Evolutionary conservation across 2,329 filamentous ascomycete species (phyloP).

Genomic region (Fusarium globosum): DNA sequence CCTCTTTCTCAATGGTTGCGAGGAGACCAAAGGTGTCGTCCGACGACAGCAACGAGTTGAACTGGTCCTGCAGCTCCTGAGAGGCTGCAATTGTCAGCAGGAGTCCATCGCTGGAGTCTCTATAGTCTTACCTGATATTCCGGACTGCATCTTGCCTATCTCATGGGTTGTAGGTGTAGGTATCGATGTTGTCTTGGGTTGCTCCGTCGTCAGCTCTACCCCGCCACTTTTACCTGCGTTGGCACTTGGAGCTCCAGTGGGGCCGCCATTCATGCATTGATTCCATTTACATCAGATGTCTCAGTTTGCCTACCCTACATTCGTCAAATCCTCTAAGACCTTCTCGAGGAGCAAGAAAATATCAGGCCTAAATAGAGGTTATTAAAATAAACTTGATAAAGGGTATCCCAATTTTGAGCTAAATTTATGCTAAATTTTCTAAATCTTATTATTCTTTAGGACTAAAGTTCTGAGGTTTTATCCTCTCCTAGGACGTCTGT

Average conservation of each 20-base stretch:
- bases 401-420: too few species aligned
- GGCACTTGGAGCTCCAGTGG: slow-evolving; percentile 36
- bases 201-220: slow-evolving; percentile 41
- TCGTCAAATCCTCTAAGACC: too few species aligned
- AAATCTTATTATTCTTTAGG: too few species aligned
- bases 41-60: slow-evolving; percentile 74
- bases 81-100: slow-evolving; percentile 66
- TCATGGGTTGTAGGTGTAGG: slow-evolving; percentile 10
- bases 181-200: slow-evolving; percentile 29
- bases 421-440: too few species aligned
- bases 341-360: too few species aligned
- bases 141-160: slow-evolving; percentile 73
- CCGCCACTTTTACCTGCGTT: slow-evolving; percentile 39
- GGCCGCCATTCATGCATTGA: slow-evolving; percentile 28
- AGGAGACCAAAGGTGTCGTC: slow-evolving; percentile 75
- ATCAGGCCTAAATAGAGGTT: too few species aligned
- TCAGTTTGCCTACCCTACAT: slow-evolving; percentile 34
- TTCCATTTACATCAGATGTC: slow-evolving; percentile 5
- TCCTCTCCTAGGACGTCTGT: too few species aligned
- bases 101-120: background rate
- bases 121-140: slow-evolving; percentile 73
- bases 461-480: too few species aligned
- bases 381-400: too few species aligned
- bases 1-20: slow-evolving; percentile 75
- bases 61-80: slow-evolving; percentile 78